These are phyloP conservation scores for Podospora pseudoanserina DNA, from an alignment of 495 filamentous ascomycete species.

Conservation along the genomic window DNA sequence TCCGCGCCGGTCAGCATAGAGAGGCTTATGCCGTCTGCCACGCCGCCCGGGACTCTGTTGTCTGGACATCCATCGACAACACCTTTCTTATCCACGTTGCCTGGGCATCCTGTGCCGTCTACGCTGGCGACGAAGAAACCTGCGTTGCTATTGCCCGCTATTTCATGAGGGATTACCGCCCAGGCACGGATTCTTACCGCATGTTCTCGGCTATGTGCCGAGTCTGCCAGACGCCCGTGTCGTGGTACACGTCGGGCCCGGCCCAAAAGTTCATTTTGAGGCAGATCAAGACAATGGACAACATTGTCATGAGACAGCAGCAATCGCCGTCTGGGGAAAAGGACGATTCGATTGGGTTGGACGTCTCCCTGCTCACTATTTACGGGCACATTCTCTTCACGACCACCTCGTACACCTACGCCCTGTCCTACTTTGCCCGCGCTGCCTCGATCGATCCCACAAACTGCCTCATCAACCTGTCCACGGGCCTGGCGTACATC, in stretches of 20 bases:
- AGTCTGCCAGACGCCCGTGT: slow-evolving; percentile 56
- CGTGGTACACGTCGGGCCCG: slow-evolving; percentile 56
- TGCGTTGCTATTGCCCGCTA: slow-evolving; percentile 65
- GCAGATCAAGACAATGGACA: slow-evolving; percentile 88
- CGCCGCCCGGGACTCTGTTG: slow-evolving; percentile 66
- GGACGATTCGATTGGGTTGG: slow-evolving; percentile 28
- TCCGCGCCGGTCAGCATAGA: slow-evolving; percentile 51
- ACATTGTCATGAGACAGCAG: slow-evolving; percentile 24
- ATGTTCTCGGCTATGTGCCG: slow-evolving; percentile 70
- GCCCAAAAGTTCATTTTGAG: slow-evolving; percentile 85
- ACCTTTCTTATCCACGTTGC: slow-evolving; percentile 74
- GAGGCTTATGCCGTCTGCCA: slow-evolving; percentile 76
- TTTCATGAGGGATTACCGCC: slow-evolving; percentile 83
- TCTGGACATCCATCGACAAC: slow-evolving; percentile 68
- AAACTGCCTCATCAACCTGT: slow-evolving; percentile 74
- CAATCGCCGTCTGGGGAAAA: not conserved
- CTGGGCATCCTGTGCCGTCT: slow-evolving; percentile 80
- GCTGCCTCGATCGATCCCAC: slow-evolving; percentile 73
- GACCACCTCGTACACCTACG: slow-evolving; percentile 72
- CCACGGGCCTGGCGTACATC: slow-evolving; percentile 69
- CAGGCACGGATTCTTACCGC: slow-evolving; percentile 77
- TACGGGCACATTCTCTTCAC: slow-evolving; percentile 85
- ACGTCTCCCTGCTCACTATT: slow-evolving; percentile 70
- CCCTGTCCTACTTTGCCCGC: slow-evolving; percentile 85
- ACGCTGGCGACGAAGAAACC: slow-evolving; percentile 73